Evolutionary conservation across 192 early-diverging fungal genomes (phyloP), one percentile per base, ranked within the genome.

Genomic region (Gonapodya sp.): DNA sequence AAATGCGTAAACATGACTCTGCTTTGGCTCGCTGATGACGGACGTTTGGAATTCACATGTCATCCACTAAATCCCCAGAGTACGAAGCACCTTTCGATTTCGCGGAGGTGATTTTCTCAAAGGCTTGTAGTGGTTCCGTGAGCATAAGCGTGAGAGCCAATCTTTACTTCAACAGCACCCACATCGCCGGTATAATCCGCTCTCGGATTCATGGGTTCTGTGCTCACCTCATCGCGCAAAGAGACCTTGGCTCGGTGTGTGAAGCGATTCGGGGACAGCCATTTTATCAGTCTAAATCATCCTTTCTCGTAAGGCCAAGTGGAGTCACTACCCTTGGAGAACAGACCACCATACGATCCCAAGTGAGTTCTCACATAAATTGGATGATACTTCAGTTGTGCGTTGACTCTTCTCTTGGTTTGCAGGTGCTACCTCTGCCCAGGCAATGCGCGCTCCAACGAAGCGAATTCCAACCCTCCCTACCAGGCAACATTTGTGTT

Each of bases 151-250:
- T n/a, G n/a, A 16, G 46, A 64, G 24, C 46, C 8, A 64, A 24
- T 24, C 24, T 64, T 64, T 24, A 16, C 46, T 64, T 64, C 46
- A 64, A 8, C 46, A 64, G 35, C 87, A 93, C 79, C 89, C 92
- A 1, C 96, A 96, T 85, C 88, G 92, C 16, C 93, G 97, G 31
- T 95, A 89, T 88, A 99, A 99, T 81, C 97, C 97, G 34, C 86
- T 99, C 81, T 94, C 93, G 0, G 88, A 92, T 81, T 89, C 93
- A 0, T 99, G 97, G 97, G 95, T 97, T 46, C 89, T 99, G n/a
- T 96, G 95, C 85, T 96, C 95, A 30, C 97, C 97, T 1, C 97
- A 99, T 84, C 93, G 97, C 18, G 94, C 95, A 34, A 93, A 95
- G 81, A 88, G 97, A 36, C 97, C 97, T 0, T 99, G 97, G 97